phyloP scores from a whole-genome alignment of 371 early-diverging fungal genomes.

The Phascolomyces articulosus region DNA sequence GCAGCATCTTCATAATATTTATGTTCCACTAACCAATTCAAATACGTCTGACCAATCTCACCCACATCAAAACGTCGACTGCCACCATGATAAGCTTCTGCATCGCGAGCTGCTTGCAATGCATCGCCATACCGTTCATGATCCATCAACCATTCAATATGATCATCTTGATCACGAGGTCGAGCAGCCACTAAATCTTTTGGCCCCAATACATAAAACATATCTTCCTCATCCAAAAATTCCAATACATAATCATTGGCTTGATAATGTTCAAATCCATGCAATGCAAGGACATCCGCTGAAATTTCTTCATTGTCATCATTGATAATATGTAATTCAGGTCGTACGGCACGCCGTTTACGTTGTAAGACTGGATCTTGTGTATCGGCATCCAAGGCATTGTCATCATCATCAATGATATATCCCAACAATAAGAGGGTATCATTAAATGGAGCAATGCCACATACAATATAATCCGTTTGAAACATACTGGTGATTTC shows the following conservation, averaged over 20 bases:
- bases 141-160: slow-evolving; percentile 90
- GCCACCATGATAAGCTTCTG: slow-evolving; percentile 43
- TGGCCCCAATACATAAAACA: slow-evolving; percentile 89
- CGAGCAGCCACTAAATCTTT: slow-evolving; percentile 91
- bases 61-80: slow-evolving; percentile 61
- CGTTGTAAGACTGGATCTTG: slow-evolving; percentile 28
- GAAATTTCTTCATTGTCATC: slow-evolving; percentile 80
- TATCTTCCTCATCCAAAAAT: slow-evolving; percentile 58
- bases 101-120: slow-evolving; percentile 56
- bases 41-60: slow-evolving; percentile 85
- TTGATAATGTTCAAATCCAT: slow-evolving; percentile 84
- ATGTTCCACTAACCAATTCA: slow-evolving; percentile 72
- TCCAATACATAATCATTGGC: slow-evolving; percentile 90
- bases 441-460: slow-evolving; percentile 84
- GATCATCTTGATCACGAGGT: slow-evolving; percentile 87
- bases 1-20: slow-evolving; percentile 79
- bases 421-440: slow-evolving; percentile 80
- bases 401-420: slow-evolving; percentile 44
- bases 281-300: slow-evolving; percentile 81
- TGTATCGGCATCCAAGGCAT: slow-evolving; percentile 27
- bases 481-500: slow-evolving; percentile 82
- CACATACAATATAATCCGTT: slow-evolving; percentile 89
- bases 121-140: slow-evolving; percentile 83
- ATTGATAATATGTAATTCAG: slow-evolving; percentile 90
- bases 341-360: slow-evolving; percentile 62